Percentiles rank a stretch among this genome's conserved stretches.
These are phyloP conservation scores for Priceomyces medius DNA, from an alignment of 805 yeast genomes.

Conservation along the genomic window DNA sequence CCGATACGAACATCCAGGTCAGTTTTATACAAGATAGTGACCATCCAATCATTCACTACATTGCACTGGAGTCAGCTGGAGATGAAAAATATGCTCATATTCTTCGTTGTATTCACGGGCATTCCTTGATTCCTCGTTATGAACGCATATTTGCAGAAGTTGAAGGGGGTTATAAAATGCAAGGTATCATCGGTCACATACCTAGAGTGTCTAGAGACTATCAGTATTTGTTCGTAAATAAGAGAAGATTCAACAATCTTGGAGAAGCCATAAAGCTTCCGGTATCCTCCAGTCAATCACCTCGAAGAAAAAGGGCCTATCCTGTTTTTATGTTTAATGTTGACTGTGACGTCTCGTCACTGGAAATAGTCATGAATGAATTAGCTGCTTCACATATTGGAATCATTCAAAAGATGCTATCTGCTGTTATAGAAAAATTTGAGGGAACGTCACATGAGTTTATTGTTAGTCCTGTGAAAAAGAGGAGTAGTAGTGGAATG, in stretches of 20 bases:
- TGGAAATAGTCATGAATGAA: neutral
- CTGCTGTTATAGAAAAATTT: slow-evolving; percentile 19
- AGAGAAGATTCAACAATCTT: slow-evolving; percentile 14
- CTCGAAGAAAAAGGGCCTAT: slow-evolving; percentile 15
- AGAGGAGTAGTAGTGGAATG: neutral
- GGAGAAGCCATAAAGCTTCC: neutral
- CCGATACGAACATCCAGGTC: slow-evolving; percentile 9
- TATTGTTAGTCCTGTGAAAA: neutral
- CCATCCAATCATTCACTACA: neutral
- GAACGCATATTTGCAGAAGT: slow-evolving; percentile 23
- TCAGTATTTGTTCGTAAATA: slow-evolving; percentile 50
- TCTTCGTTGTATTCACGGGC: slow-evolving; percentile 28
- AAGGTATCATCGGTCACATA: slow-evolving; percentile 39
- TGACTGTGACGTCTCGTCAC: slow-evolving; percentile 15
- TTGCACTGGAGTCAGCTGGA: neutral
- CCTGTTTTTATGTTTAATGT: slow-evolving; percentile 41
- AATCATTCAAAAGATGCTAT: slow-evolving; percentile 27
- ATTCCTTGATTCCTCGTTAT: slow-evolving; percentile 15
- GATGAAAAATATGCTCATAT: slow-evolving; percentile 3
- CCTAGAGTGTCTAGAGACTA: slow-evolving; percentile 34
- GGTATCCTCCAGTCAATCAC: slow-evolving; percentile 7
- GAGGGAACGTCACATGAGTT: neutral
- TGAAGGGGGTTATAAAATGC: slow-evolving; percentile 20
- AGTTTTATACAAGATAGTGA: neutral
- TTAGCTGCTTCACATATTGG: slow-evolving; percentile 2